phyloP scores from a whole-genome alignment of 495 filamentous ascomycete genomes.

The Neurospora pannonica region DNA sequence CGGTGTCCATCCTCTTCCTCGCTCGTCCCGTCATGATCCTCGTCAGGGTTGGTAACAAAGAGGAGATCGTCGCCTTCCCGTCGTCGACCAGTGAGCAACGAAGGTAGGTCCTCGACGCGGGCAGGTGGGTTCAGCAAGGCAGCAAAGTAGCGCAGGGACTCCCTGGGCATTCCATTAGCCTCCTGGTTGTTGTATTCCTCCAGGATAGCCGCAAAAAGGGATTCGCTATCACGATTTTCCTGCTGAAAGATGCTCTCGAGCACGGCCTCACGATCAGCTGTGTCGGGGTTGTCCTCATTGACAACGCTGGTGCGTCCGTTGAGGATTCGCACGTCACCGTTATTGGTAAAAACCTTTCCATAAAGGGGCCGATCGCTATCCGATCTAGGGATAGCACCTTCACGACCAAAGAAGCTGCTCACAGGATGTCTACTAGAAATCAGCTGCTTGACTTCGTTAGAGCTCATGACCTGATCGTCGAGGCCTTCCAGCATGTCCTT shows the following conservation, averaged over 20 bases:
- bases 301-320: slow-evolving; percentile 36
- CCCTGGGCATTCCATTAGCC: slow-evolving; percentile 2
- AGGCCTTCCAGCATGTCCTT: slow-evolving; percentile 71
- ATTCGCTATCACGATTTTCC: slow-evolving; percentile 17
- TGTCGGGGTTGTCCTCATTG: slow-evolving; percentile 33
- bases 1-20: background rate
- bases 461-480: slow-evolving; percentile 70
- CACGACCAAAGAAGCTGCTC: slow-evolving; percentile 58
- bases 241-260: slow-evolving; percentile 29
- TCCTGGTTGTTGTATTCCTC: slow-evolving; percentile 2
- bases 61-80: slow-evolving; percentile 21
- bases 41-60: slow-evolving; percentile 15
- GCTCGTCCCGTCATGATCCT: slow-evolving; percentile 2
- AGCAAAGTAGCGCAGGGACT: slow-evolving; percentile 24
- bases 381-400: slow-evolving; percentile 50
- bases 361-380: slow-evolving; percentile 49
- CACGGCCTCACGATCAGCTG: slow-evolving; percentile 30
- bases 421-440: slow-evolving; percentile 68
- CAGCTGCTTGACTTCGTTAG: slow-evolving; percentile 60
- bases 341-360: slow-evolving; percentile 51
- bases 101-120: slow-evolving; percentile 25
- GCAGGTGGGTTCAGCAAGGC: slow-evolving; percentile 34
- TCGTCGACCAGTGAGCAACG: slow-evolving; percentile 26
- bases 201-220: slow-evolving; percentile 20
- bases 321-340: slow-evolving; percentile 52